phyloP scores from a whole-genome alignment of 2,329 filamentous ascomycete species.

The Domatiomyces catenatus region DNA sequence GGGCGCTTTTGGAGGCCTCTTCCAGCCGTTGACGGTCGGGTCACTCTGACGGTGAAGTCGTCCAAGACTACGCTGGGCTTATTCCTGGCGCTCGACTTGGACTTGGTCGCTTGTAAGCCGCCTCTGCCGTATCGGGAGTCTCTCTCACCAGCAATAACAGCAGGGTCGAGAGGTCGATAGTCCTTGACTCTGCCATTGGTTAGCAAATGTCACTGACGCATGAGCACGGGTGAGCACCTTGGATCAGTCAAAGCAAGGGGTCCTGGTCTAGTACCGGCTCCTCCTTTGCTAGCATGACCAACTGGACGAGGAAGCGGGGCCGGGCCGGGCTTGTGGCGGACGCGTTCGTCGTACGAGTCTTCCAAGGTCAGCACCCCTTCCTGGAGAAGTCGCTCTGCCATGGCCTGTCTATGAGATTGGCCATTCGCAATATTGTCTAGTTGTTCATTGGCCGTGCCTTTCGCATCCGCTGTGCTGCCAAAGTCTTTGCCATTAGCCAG shows the following conservation, averaged over 20 bases:
- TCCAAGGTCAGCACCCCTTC: background rate
- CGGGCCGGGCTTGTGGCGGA: background rate
- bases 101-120: background rate
- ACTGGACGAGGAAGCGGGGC: background rate
- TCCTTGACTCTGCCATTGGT: background rate
- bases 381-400: background rate
- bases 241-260: background rate
- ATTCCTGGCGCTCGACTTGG: background rate
- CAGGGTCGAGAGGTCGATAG: background rate
- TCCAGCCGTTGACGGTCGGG: background rate
- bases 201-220: background rate
- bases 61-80: background rate
- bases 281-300: background rate
- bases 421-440: slow-evolving; percentile 21
- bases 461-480: background rate
- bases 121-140: background rate
- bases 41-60: background rate
- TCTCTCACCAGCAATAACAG: background rate
- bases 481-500: background rate
- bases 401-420: slow-evolving; percentile 23
- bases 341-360: background rate
- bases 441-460: background rate
- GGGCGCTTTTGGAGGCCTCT: slow-evolving; percentile 1
- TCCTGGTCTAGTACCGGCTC: background rate
- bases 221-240: background rate